Evolutionary conservation across 345 rosid species (phyloP).

Genomic region (Populus pruinosa): DNA sequence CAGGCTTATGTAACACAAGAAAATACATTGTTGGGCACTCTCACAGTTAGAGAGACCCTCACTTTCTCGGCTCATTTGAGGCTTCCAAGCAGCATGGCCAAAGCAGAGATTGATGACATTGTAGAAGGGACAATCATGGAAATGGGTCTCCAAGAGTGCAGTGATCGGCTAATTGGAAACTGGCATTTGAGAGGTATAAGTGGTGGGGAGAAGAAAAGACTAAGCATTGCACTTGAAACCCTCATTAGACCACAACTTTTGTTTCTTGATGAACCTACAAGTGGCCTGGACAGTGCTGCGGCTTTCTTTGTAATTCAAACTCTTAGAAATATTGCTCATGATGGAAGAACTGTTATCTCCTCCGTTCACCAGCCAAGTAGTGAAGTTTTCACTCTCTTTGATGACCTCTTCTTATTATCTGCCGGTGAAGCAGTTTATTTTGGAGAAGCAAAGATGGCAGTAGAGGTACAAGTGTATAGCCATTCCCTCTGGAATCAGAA

Average conservation of each 20-base stretch:
- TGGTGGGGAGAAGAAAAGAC: slow-evolving; percentile 38
- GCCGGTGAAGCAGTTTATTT: slow-evolving; percentile 43
- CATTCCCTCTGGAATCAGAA: not conserved
- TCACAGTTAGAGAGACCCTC: slow-evolving; percentile 37
- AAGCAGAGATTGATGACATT: slow-evolving; percentile 7
- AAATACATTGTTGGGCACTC: slow-evolving; percentile 22
- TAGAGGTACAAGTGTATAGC: slow-evolving; percentile 17
- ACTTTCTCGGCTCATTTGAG: slow-evolving; percentile 33
- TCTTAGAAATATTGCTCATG: slow-evolving; percentile 25
- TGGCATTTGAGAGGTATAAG: slow-evolving; percentile 43
- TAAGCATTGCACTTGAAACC: slow-evolving; percentile 37
- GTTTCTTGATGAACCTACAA: slow-evolving; percentile 40
- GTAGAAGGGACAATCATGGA: slow-evolving; percentile 28
- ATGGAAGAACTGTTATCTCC: slow-evolving; percentile 35
- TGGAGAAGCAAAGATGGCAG: slow-evolving; percentile 37
- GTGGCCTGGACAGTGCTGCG: slow-evolving; percentile 34
- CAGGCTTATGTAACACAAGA: slow-evolving; percentile 33
- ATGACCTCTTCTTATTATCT: slow-evolving; percentile 42
- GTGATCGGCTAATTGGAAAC: slow-evolving; percentile 24
- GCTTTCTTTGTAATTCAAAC: slow-evolving; percentile 31
- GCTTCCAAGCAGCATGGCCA: slow-evolving; percentile 22
- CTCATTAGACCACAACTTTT: slow-evolving; percentile 25
- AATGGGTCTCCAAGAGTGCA: slow-evolving; percentile 36
- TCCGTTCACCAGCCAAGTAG: slow-evolving; percentile 55
- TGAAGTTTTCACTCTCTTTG: slow-evolving; percentile 43